These are phyloP conservation scores for Pichia sp. DNA, from an alignment of 1,139 yeast genomes.

Conservation along the genomic window DNA sequence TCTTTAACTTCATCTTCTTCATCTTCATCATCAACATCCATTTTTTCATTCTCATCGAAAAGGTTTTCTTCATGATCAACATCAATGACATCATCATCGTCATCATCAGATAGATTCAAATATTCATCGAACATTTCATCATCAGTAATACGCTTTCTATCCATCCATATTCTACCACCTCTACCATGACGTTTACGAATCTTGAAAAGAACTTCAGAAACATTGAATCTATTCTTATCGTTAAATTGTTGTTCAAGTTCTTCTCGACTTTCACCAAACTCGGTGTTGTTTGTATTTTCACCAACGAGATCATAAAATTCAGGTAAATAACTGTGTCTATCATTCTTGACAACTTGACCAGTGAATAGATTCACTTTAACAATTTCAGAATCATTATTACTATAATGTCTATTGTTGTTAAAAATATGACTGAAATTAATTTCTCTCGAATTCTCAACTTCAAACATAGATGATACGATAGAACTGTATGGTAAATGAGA, in stretches of 20 bases:
- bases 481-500: slow-evolving; percentile 79
- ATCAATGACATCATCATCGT: slow-evolving; percentile 29
- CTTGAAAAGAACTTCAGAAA: slow-evolving; percentile 59
- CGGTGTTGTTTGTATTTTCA: slow-evolving; percentile 29
- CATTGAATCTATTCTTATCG: slow-evolving; percentile 40
- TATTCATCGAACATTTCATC: slow-evolving; percentile 41
- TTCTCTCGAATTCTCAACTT: slow-evolving; percentile 61
- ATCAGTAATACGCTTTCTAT: slow-evolving; percentile 52
- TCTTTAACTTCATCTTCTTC: slow-evolving; percentile 16
- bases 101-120: slow-evolving; percentile 29
- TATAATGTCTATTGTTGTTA: slow-evolving; percentile 40
- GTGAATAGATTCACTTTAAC: slow-evolving; percentile 45
- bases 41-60: slow-evolving; percentile 16
- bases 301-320: slow-evolving; percentile 50
- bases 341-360: slow-evolving; percentile 32
- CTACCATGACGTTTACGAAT: slow-evolving; percentile 78
- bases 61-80: slow-evolving; percentile 28
- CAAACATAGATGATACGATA: slow-evolving; percentile 71
- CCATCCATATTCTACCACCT: slow-evolving; percentile 68
- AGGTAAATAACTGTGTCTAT: slow-evolving; percentile 38
- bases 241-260: slow-evolving; percentile 23
- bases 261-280: slow-evolving; percentile 16
- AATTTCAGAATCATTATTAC: slow-evolving; percentile 34
- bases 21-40: slow-evolving; percentile 21
- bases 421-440: slow-evolving; percentile 37